phyloP scores from a whole-genome alignment of 2,329 filamentous ascomycete species.

The Colletotrichum sp. region DNA sequence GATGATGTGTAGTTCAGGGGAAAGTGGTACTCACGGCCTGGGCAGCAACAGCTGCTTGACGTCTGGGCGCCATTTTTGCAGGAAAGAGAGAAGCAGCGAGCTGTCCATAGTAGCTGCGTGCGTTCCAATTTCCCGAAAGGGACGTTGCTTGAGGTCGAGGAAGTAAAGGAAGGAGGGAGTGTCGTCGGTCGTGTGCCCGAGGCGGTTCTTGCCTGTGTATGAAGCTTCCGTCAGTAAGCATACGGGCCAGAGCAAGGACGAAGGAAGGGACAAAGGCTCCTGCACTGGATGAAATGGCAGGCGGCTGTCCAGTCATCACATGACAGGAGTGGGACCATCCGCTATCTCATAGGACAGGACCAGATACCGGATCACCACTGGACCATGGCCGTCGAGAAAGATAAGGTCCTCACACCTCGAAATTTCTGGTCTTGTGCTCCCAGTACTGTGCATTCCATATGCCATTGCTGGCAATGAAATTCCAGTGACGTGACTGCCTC shows the following conservation, averaged over 20 bases:
- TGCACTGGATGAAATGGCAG: background rate
- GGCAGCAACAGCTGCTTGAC: constrained; percentile 17
- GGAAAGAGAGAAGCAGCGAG: background rate
- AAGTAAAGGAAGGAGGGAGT: background rate
- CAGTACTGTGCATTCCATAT: background rate
- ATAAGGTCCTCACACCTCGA: background rate
- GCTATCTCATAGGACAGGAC: background rate
- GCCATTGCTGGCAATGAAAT: background rate
- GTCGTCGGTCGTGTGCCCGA: background rate
- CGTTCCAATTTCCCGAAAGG: background rate
- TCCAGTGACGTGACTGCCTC: background rate
- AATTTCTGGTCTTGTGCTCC: background rate
- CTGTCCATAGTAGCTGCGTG: constrained; percentile 18
- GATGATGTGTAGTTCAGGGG: background rate
- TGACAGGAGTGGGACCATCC: background rate
- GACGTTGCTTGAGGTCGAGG: background rate
- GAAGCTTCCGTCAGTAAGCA: background rate
- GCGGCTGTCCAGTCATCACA: background rate
- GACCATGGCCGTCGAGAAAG: background rate
- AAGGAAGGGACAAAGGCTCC: background rate
- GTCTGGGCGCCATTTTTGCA: constrained; percentile 8
- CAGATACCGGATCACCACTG: background rate
- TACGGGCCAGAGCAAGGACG: background rate
- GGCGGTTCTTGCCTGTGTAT: background rate
- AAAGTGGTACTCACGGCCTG: constrained; percentile 6